Evolutionary conservation across 768 basidiomycete genomes (phyloP), one percentile per base, ranked within the genome.

Genomic region (Pisolithus tinctorius): DNA sequence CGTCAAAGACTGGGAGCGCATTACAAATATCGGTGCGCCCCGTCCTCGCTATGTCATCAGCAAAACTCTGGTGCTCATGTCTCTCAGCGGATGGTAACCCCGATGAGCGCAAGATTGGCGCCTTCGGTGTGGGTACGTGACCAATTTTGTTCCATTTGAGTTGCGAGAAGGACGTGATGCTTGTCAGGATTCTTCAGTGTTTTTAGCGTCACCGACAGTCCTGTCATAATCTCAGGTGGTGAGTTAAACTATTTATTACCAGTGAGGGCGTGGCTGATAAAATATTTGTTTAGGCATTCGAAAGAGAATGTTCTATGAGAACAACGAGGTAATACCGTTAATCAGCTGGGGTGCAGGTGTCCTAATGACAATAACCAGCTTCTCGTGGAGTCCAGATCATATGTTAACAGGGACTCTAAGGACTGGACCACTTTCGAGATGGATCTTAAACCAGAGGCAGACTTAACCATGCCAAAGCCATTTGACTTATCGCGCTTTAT

Each of bases 91-190:
- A 74, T 27, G 78, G 78, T 4, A 78, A 80, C 54, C 77, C 78
- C 1, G 75, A 80, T 53, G 76, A 77, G 55, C 64, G 70, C 46
- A 76, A 75, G 66, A 77, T 80, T 45, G 79, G 79, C 26, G 76
- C 75, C 27, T 71, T 72, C 45, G 70, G 70, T 38, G 69, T 69
- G 38, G 65, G 61, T 62, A 43, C 17, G 55, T 54, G n/a, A 50
- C 20, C 8, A 4, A 7, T 7, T 6, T 42, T n/a, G 17, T 11
- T 14, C n/a, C 25, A 37, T 14, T 49, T 37, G 16, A 17, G 34
- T 29, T 9, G 13, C 3, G 36, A 31, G 42, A 6, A 30, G n/a
- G 5, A 31, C 20, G 25, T 20, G 13, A 23, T n/a, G 13, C 4
- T n/a, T 4, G 6, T 4, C 13, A 57, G 55, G 60, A 38, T 65